Evolutionary conservation across 345 rosid species (phyloP), one percentile per base, ranked within the genome.

Genomic region (Boechera divaricarpa): DNA sequence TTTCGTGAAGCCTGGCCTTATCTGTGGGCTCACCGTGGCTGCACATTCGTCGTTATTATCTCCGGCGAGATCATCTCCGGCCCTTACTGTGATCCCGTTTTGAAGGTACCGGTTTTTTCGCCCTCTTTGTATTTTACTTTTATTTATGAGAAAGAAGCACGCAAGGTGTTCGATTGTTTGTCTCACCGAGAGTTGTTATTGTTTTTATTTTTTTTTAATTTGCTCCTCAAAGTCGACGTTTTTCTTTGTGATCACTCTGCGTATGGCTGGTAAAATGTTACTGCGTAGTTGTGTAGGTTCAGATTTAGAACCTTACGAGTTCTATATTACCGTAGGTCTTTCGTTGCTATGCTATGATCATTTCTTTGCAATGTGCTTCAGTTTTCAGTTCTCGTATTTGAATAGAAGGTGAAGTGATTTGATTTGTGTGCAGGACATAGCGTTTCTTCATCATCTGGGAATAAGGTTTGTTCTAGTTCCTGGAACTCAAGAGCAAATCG

Each of bases 1-100:
- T 95, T 95, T 60, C 91, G 94, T 31, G 99, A 95, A 82, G 99
- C 97, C 0, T 95, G 99, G 97, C 99, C 98, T 11, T 95, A 92
- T 84, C 79, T 95, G 9, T 88, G 92, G 90, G 99, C 96, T 2
- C 90, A 92, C 75, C 79, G 98, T 54, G 96, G 96, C 21, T 79
- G 87, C 31, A 89, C 94, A 6, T 95, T 92, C 77, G 91, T 92
- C 44, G 97, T 92, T 33, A 73, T 91, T 59, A 80, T 95, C 74
- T 92, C 99, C 74, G 96, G 93, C 57, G 96, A 86, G 73, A 86
- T 91, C 67, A 85, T 89, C 28, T 69, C 82, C 44, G 84, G 97
- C 58, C 76, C 86, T 12, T 83, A n/a, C 73, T 85, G 92, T 81
- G 97, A 91, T 60, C 77, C 87, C 33, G 78, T 95, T 77, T 65